These are phyloP conservation scores for Phytophthora chlamydospora DNA, from an alignment of 352 stramenopile species.

Conservation along the genomic window DNA sequence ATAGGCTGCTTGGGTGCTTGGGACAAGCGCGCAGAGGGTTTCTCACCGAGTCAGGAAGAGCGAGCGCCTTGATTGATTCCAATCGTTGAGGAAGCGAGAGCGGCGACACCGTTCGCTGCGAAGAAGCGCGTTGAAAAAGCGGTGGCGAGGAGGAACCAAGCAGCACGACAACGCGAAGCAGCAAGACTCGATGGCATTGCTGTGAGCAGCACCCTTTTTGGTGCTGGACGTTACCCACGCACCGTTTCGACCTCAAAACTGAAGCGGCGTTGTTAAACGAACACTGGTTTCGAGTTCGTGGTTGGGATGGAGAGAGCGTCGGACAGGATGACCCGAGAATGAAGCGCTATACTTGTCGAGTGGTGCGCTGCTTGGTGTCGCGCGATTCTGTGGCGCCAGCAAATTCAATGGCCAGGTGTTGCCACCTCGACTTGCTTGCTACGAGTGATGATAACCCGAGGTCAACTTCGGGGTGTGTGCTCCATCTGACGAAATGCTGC, in stretches of 20 bases:
- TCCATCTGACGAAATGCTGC: no score
- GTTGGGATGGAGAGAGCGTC: neutral
- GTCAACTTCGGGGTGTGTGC: no score
- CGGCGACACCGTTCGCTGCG: neutral
- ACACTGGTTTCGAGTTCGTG: neutral
- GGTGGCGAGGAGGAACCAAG: neutral
- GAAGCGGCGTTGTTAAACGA: slow-evolving; percentile 5
- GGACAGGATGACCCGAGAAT: neutral
- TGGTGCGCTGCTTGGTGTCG: neutral
- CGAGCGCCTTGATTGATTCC: slow-evolving; percentile 9
- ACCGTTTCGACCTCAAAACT: no score
- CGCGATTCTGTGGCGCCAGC: slow-evolving; percentile 14
- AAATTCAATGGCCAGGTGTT: slow-evolving; percentile 16
- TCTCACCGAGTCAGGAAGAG: slow-evolving; percentile 8
- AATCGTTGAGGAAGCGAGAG: slow-evolving; percentile 12
- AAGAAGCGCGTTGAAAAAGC: slow-evolving; percentile 6
- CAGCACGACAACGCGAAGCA: no score
- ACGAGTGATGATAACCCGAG: neutral
- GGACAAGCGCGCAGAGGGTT: slow-evolving; percentile 2
- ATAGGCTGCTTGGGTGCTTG: slow-evolving; percentile 12
- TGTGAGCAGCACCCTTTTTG: no score
- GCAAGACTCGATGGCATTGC: no score
- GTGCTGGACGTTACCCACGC: no score
- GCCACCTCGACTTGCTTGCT: slow-evolving; percentile 1
- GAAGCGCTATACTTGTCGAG: neutral